Conservation (phyloP, 441 rosid genomes). For the Populus tomentosa region DNA sequence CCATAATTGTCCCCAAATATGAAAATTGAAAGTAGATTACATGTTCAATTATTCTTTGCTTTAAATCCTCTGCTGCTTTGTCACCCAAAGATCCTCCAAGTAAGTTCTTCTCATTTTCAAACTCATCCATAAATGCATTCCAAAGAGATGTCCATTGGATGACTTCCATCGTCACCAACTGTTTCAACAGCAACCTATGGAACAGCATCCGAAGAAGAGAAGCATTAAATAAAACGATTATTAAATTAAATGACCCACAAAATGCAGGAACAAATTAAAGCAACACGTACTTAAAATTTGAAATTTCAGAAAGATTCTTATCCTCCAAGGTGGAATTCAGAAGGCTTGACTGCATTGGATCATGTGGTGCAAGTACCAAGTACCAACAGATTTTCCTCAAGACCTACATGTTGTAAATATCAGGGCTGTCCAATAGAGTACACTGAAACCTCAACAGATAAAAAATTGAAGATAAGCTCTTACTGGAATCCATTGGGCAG, state of each 20-base stretch:
- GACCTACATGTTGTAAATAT: conserved; percentile 37
- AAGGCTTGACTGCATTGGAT: conserved; percentile 95
- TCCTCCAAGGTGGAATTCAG: conserved; percentile 84
- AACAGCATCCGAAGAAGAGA: conserved; percentile 3
- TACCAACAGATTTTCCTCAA: conserved; percentile 96
- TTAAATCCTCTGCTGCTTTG: conserved; percentile 92
- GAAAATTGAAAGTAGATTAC: conserved; percentile 31
- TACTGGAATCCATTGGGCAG: conserved; percentile 81
- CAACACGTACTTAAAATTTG: conserved; percentile 68
- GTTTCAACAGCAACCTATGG: conserved; percentile 75
- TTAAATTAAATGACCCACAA: neutral
- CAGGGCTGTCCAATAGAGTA: conserved; percentile 11
- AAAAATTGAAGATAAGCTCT: conserved; percentile 15
- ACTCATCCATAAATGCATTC: conserved; percentile 79
- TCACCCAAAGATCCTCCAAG: conserved; percentile 86
- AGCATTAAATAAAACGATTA: neutral
- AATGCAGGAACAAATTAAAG: neutral
- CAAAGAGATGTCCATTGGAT: conserved; percentile 94
- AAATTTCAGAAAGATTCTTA: conserved; percentile 77
- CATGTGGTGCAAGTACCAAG: conserved; percentile 80
- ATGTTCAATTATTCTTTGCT: conserved; percentile 90
- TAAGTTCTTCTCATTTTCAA: conserved; percentile 81
- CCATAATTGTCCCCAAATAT: neutral
- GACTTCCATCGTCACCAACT: conserved; percentile 96
- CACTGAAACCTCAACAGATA: neutral